A percentile compares a stretch with the other conserved stretches of the same genome.
phyloP scores from a whole-genome alignment of 2,329 filamentous ascomycete genomes.

The Penicillium sp. region DNA sequence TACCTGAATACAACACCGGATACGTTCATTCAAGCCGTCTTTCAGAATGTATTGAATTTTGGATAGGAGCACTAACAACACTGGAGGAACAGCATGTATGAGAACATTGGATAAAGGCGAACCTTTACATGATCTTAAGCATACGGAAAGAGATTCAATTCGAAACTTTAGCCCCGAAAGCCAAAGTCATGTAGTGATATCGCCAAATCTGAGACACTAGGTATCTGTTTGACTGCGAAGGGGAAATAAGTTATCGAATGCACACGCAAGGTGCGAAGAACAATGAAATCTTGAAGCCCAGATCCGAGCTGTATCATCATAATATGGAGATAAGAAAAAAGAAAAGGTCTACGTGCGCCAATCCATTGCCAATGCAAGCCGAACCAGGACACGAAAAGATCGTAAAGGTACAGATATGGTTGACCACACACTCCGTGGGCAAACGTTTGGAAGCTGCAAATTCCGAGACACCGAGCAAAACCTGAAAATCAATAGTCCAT shows the following conservation, averaged over 20 bases:
- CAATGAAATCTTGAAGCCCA: neutral
- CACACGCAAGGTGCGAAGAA: neutral
- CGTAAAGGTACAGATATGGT: neutral
- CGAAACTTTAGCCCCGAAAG: too few species aligned
- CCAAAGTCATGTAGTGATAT: too few species aligned
- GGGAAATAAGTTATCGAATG: neutral
- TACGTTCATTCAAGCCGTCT: too few species aligned
- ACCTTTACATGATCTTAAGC: too few species aligned
- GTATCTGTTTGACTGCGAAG: too few species aligned
- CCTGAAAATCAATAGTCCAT: conserved; percentile 41
- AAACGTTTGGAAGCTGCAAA: neutral
- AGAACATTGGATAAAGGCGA: too few species aligned
- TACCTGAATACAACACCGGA: too few species aligned
- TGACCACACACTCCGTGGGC: neutral
- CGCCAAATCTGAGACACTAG: too few species aligned
- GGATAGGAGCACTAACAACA: too few species aligned
- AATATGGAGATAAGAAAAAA: neutral
- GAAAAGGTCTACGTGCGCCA: conserved; percentile 1
- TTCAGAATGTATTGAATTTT: too few species aligned
- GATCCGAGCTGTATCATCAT: neutral
- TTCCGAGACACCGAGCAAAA: neutral
- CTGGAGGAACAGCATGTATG: too few species aligned
- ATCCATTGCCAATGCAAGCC: conserved; percentile 2
- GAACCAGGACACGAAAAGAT: neutral
- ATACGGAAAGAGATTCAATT: too few species aligned